Conservation (phyloP, 768 basidiomycete species). For the Lactarius evosmus region DNA sequence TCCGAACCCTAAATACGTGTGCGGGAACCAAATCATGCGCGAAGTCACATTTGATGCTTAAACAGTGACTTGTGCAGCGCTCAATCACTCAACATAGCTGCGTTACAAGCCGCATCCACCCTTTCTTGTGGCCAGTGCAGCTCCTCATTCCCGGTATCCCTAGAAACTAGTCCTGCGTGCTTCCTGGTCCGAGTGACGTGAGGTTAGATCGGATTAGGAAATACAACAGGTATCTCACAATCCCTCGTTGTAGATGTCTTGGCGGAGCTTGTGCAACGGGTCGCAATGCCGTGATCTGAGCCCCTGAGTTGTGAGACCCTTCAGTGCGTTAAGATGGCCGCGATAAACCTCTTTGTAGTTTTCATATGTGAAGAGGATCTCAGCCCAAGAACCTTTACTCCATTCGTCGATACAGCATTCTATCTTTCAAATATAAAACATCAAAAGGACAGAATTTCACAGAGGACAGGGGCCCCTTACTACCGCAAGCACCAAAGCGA, state of each 20-base stretch:
- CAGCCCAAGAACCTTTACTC: constrained; percentile 10
- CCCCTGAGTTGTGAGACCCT: constrained; percentile 10
- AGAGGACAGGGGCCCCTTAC: constrained; percentile 2
- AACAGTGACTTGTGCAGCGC: neutral
- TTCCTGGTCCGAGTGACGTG: constrained; percentile 3
- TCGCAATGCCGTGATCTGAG: constrained; percentile 12
- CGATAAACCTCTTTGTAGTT: constrained; percentile 15
- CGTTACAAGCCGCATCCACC: constrained; percentile 17
- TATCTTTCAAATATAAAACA: neutral
- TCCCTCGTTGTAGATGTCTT: constrained; percentile 9
- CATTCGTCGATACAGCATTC: constrained; percentile 24
- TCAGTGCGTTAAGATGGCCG: constrained; percentile 10
- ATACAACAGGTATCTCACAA: constrained; percentile 3
- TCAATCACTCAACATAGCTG: constrained; percentile 2
- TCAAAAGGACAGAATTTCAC: neutral
- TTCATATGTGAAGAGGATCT: constrained; percentile 19
- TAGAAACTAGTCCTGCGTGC: constrained; percentile 10
- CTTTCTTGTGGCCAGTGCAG: constrained; percentile 8
- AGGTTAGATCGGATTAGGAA: neutral
- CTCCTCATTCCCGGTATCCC: neutral
- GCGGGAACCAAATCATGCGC: neutral
- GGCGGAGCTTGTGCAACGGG: constrained; percentile 14
- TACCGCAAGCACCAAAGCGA: constrained; percentile 18
- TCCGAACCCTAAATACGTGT: neutral
- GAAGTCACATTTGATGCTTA: neutral